These are phyloP conservation scores for Alternaria ethzedia DNA, from an alignment of 2,329 filamentous ascomycete species.

Conservation along the genomic window DNA sequence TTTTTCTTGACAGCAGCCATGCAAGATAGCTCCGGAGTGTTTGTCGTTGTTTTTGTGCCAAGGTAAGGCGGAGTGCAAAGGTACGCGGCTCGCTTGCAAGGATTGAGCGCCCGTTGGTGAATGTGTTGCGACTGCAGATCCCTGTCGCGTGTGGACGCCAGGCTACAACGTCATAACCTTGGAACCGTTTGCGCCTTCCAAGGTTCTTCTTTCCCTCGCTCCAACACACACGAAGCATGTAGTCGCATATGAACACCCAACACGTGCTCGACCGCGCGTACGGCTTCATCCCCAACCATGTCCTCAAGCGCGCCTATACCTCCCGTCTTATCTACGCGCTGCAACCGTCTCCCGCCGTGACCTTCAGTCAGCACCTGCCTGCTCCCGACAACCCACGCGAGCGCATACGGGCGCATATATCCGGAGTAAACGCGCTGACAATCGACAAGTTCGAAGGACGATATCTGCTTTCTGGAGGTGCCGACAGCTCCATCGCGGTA, in stretches of 20 bases:
- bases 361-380: conserved; percentile 70
- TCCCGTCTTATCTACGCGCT: conserved; percentile 73
- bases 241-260: conserved; percentile 51
- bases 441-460: conserved; percentile 83
- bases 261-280: conserved; percentile 77
- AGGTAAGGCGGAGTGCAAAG: neutral
- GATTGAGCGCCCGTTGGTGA: conserved; percentile 8
- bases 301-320: conserved; percentile 70
- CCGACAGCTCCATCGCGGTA: conserved; percentile 81
- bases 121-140: conserved; percentile 1
- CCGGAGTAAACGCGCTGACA: conserved; percentile 79
- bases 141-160: neutral
- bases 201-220: neutral
- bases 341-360: conserved; percentile 66
- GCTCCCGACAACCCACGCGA: conserved; percentile 39
- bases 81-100: conserved; percentile 4
- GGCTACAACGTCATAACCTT: conserved; percentile 25
- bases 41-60: neutral
- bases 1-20: neutral
- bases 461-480: conserved; percentile 82
- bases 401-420: conserved; percentile 69
- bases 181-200: neutral
- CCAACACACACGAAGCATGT: conserved; percentile 40
- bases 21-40: conserved; percentile 5
- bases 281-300: conserved; percentile 65